Evolutionary conservation across 2,329 filamentous ascomycete species (phyloP).

Genomic region (Colletotrichum coccodes): DNA sequence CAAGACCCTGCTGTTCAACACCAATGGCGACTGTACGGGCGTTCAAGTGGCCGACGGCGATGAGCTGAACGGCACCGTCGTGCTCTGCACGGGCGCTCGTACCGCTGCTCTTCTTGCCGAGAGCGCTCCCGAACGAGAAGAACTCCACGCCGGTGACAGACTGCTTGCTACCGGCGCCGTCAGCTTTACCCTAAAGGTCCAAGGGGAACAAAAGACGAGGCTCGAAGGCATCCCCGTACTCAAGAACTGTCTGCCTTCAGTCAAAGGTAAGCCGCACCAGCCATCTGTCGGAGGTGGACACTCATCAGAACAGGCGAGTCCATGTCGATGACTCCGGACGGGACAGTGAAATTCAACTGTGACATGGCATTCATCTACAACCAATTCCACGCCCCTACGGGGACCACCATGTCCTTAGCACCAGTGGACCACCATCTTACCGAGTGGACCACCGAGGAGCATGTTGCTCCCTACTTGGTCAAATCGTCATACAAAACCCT

Average conservation of each 20-base stretch:
- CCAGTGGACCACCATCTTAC: constrained; percentile 54
- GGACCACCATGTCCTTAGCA: constrained; percentile 63
- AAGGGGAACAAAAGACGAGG: constrained; percentile 55
- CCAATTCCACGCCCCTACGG: constrained; percentile 54
- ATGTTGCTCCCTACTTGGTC: constrained; percentile 54
- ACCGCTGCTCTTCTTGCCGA: constrained; percentile 64
- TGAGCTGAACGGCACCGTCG: constrained; percentile 58
- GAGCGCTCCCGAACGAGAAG: constrained; percentile 56
- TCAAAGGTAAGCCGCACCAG: constrained; percentile 49
- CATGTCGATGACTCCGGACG: constrained; percentile 56
- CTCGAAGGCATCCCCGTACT: constrained; percentile 65
- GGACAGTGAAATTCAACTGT: constrained; percentile 70
- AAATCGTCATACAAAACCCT: constrained; percentile 52
- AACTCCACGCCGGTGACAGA: constrained; percentile 62
- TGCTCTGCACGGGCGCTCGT: constrained; percentile 67
- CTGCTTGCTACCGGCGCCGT: constrained; percentile 66
- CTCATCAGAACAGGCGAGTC: constrained; percentile 46
- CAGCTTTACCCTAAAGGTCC: constrained; percentile 51
- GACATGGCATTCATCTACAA: constrained; percentile 68
- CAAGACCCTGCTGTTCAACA: constrained; percentile 56
- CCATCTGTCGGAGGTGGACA: constrained; percentile 2
- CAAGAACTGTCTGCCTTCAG: constrained; percentile 52
- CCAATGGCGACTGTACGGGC: constrained; percentile 57
- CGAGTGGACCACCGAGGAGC: constrained; percentile 49
- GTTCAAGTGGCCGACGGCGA: constrained; percentile 58